Percentiles rank a stretch among this genome's conserved stretches.
Evolutionary conservation across 2,329 filamentous ascomycete species (phyloP).

Genomic region (Pseudopithomyces maydicus): DNA sequence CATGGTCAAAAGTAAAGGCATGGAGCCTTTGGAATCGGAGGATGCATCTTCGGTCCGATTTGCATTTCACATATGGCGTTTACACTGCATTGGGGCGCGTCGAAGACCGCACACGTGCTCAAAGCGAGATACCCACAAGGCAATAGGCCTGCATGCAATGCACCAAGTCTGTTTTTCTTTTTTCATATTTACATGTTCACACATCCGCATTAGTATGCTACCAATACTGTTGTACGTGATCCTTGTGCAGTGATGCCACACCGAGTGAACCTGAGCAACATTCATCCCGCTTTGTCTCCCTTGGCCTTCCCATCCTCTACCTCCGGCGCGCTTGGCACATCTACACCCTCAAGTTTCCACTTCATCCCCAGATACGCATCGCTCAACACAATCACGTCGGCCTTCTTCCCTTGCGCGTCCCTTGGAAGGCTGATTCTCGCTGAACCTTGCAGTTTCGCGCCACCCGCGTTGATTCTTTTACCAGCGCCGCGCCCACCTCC

Average conservation of each 20-base stretch:
- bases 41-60: background rate
- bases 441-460: conserved; percentile 56
- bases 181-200: background rate
- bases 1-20: no score
- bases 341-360: conserved; percentile 60
- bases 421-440: conserved; percentile 66
- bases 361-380: conserved; percentile 84
- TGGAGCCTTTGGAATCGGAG: background rate
- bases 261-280: background rate
- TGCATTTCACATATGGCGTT: background rate
- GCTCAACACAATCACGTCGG: conserved; percentile 80
- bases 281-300: background rate
- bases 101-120: background rate
- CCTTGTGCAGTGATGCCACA: background rate
- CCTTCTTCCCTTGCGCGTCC: conserved; percentile 58
- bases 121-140: conserved; percentile 6
- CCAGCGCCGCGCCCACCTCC: conserved; percentile 25
- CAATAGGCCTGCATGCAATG: background rate
- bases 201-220: background rate
- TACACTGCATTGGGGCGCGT: background rate
- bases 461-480: conserved; percentile 11
- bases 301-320: conserved; percentile 39
- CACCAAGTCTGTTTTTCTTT: background rate
- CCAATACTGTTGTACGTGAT: background rate
- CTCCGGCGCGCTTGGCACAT: conserved; percentile 51